Evolutionary conservation across 306 rosid species (phyloP).

Genomic region (Cucumis melo): DNA sequence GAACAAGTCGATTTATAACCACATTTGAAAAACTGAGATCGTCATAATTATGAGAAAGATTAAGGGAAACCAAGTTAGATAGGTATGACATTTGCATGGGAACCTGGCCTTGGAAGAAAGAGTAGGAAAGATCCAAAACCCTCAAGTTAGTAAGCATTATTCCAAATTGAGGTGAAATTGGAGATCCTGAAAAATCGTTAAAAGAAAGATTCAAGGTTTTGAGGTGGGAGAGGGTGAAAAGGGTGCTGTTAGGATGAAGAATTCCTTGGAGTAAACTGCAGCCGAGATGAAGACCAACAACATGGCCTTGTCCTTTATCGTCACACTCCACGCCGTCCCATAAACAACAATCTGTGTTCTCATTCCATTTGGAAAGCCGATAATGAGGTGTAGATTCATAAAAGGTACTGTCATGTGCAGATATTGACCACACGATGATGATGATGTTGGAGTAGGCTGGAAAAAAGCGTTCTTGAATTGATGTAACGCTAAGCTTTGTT

Average conservation of each 20-base stretch:
- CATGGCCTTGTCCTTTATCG: neutral
- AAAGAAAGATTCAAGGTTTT: neutral
- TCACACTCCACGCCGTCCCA: neutral
- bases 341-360: neutral
- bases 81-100: neutral
- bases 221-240: slow-evolving; percentile 3
- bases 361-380: neutral
- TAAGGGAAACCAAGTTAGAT: neutral
- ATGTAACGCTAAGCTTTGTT: slow-evolving; percentile 10
- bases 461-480: neutral
- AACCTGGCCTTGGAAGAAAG: neutral
- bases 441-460: too few relatives aligned
- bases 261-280: neutral
- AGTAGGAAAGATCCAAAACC: neutral
- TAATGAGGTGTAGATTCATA: too few relatives aligned
- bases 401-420: too few relatives aligned
- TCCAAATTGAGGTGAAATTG: neutral
- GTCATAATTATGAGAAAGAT: neutral
- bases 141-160: neutral
- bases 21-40: neutral
- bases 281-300: neutral
- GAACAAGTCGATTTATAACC: neutral
- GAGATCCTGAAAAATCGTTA: neutral
- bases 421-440: too few relatives aligned
- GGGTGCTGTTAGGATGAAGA: neutral